Conservation (phyloP, 2,329 filamentous ascomycete species). For the Diaporthe eres region DNA sequence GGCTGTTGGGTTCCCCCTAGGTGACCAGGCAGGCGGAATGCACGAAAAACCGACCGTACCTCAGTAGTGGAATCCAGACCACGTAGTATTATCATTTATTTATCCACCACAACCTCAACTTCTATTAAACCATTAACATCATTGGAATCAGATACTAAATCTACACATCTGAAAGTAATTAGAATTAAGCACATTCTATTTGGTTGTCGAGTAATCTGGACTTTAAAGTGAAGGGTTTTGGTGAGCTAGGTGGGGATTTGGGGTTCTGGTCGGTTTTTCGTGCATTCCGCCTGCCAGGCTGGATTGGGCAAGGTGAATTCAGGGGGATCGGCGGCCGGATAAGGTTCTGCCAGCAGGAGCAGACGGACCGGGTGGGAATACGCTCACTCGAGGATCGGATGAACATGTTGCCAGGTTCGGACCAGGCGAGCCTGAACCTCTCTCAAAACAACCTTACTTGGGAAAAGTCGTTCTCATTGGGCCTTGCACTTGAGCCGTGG, state of each 20-base stretch:
- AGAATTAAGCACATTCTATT: no score
- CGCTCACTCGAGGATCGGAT: conserved; percentile 28
- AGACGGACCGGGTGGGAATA: conserved; percentile 19
- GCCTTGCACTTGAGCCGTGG: neutral
- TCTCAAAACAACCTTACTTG: neutral
- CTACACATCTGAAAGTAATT: no score
- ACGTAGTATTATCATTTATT: no score
- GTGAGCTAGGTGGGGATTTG: no score
- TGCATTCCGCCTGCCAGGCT: neutral
- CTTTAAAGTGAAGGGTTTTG: no score
- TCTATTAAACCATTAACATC: no score
- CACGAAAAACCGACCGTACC: no score
- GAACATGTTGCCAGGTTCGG: conserved; percentile 12
- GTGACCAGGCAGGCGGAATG: neutral
- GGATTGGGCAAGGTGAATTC: conserved; percentile 22
- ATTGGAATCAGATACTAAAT: no score
- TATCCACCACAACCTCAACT: no score
- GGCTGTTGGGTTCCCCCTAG: conserved; percentile 26
- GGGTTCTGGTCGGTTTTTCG: no score
- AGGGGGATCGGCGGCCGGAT: conserved; percentile 32
- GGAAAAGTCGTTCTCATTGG: neutral
- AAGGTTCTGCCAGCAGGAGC: conserved; percentile 28
- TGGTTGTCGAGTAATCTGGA: no score
- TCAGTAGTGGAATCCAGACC: no score
- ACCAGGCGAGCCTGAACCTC: neutral